Evolutionary conservation across 2,329 filamentous ascomycete genomes (phyloP).

Genomic region (Chaetothyriales sp.): DNA sequence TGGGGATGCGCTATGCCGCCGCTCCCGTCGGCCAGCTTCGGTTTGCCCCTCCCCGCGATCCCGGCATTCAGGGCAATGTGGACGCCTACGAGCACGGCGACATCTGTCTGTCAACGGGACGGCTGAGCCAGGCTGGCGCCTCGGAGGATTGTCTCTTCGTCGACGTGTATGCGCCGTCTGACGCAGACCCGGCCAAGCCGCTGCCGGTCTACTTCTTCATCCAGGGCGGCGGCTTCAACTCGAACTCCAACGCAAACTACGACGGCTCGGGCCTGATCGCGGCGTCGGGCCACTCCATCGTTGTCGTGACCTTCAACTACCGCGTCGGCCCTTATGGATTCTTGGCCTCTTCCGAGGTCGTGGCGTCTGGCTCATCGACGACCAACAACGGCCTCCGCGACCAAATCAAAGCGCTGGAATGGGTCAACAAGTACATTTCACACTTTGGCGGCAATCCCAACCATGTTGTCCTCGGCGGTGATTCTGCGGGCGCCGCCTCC

Average conservation of each 20-base stretch:
- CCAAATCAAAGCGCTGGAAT: conserved; percentile 54
- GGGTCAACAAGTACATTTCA: conserved; percentile 53
- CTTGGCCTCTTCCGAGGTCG: conserved; percentile 45
- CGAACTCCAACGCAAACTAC: conserved; percentile 45
- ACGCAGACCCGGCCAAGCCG: conserved; percentile 27
- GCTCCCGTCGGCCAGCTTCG: conserved; percentile 52
- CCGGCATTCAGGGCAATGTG: conserved; percentile 21
- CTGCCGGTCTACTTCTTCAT: conserved; percentile 53
- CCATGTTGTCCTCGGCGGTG: conserved; percentile 56
- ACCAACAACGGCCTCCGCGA: conserved; percentile 59
- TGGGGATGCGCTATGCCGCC: conserved; percentile 62
- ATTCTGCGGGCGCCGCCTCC: conserved; percentile 51
- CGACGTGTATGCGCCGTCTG: conserved; percentile 28
- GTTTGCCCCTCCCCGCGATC: conserved; percentile 55
- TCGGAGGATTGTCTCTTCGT: conserved; percentile 31
- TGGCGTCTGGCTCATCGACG: conserved; percentile 24
- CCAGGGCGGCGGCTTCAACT: conserved; percentile 50
- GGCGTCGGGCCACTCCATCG: conserved; percentile 45
- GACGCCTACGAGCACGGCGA: conserved; percentile 25
- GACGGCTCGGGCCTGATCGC: conserved; percentile 49
- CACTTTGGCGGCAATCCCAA: conserved; percentile 56
- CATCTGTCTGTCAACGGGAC: conserved; percentile 53
- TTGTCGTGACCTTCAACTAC: conserved; percentile 64
- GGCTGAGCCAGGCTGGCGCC: conserved; percentile 46
- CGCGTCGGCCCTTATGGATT: conserved; percentile 64